phyloP scores from a whole-genome alignment of 2,329 filamentous ascomycete genomes.

The Fusarium longipes region DNA sequence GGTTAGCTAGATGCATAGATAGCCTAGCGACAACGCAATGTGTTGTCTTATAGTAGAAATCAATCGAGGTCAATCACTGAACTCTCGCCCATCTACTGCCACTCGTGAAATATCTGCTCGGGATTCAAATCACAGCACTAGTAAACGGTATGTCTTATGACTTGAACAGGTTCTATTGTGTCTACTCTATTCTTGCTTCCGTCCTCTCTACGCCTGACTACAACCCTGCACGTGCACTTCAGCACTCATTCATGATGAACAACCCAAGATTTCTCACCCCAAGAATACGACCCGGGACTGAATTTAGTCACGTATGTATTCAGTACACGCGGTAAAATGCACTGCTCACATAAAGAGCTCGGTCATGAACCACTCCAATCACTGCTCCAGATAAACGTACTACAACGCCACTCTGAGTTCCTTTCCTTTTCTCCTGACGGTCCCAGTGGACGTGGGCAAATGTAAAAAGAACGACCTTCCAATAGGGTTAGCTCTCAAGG shows the following conservation, averaged over 20 bases:
- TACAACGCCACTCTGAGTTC: slow-evolving; percentile 87
- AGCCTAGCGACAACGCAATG: not conserved
- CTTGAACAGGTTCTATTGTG: not conserved
- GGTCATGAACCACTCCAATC: slow-evolving; percentile 60
- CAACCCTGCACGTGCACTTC: not conserved
- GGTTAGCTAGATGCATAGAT: not conserved
- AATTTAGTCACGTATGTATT: not conserved
- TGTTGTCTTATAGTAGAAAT: not conserved
- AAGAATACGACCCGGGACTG: not conserved
- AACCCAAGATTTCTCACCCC: not conserved
- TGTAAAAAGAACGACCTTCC: slow-evolving; percentile 70
- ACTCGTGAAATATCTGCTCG: not conserved
- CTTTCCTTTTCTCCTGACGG: slow-evolving; percentile 87
- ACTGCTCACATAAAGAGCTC: not conserved
- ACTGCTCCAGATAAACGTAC: slow-evolving; percentile 81
- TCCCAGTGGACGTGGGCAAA: slow-evolving; percentile 78
- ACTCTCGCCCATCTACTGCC: not conserved
- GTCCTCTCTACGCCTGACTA: not conserved
- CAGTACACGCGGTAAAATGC: not conserved
- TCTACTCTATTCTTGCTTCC: not conserved
- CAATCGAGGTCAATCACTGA: not conserved
- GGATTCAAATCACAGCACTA: not conserved
- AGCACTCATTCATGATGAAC: not conserved
- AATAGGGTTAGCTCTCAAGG: slow-evolving; percentile 33
- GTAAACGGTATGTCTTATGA: not conserved